Conservation (phyloP, 108 stramenopile species). For the Cyclotella distinguenda region DNA sequence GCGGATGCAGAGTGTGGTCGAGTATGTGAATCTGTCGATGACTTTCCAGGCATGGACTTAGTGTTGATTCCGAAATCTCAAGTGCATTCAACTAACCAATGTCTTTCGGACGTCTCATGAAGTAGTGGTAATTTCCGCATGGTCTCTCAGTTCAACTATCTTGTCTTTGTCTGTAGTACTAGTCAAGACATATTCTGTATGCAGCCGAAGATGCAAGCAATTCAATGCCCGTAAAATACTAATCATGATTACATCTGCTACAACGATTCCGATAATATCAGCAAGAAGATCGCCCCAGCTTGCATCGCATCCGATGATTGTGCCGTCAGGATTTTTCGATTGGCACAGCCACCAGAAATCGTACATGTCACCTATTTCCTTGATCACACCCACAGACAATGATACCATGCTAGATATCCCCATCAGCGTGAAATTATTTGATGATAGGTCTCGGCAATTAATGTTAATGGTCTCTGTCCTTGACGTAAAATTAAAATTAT, state of each 20-base stretch:
- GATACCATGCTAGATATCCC: constrained; percentile 12
- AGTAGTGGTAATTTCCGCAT: too few relatives aligned
- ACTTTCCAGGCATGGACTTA: constrained; percentile 3
- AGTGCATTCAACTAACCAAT: constrained; percentile 18
- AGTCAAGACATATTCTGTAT: background rate
- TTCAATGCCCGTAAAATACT: background rate
- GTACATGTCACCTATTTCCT: constrained; percentile 26
- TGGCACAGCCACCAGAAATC: constrained; percentile 20
- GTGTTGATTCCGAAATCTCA: constrained; percentile 24
- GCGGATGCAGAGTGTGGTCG: constrained; percentile 8
- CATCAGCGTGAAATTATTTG: background rate
- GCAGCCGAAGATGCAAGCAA: background rate
- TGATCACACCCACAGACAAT: constrained; percentile 10
- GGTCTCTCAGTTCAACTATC: too few relatives aligned
- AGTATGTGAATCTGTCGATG: constrained; percentile 10
- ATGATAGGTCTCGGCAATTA: background rate
- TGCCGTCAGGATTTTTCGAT: constrained; percentile 1
- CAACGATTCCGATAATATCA: constrained; percentile 18
- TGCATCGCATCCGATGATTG: constrained; percentile 14
- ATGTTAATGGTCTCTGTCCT: background rate
- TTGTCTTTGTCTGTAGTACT: background rate
- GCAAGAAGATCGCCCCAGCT: constrained; percentile 30
- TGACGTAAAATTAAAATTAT: background rate
- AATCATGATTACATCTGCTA: constrained; percentile 10
- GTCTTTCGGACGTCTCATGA: constrained; percentile 9